Percentiles rank a stretch among this genome's conserved stretches.
Evolutionary conservation across 208 protist species (phyloP).

Genomic region (Crithidia sp.): DNA sequence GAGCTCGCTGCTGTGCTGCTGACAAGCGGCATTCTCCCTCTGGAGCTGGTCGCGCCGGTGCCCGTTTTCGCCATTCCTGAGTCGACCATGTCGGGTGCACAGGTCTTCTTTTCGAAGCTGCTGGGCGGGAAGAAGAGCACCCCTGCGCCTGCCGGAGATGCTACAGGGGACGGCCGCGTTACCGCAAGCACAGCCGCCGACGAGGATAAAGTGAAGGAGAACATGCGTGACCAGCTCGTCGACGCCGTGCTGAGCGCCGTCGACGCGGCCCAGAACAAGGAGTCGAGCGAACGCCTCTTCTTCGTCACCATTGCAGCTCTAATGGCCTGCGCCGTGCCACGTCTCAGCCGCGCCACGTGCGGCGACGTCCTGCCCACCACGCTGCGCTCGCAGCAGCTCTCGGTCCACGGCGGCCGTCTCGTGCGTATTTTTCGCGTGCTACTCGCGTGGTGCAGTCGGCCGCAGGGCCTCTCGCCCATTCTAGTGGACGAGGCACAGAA

Average conservation of each 20-base stretch:
- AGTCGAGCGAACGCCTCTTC: conserved; percentile 56
- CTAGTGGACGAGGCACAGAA: conserved; percentile 58
- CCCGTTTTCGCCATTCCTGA: conserved; percentile 45
- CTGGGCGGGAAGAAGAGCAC: conserved; percentile 34
- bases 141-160: not conserved
- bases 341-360: conserved; percentile 35
- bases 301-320: conserved; percentile 72
- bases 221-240: conserved; percentile 61
- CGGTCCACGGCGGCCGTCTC: conserved; percentile 48
- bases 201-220: conserved; percentile 28
- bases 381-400: conserved; percentile 45
- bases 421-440: conserved; percentile 54
- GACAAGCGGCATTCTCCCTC: conserved; percentile 60
- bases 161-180: not conserved
- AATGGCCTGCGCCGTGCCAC: conserved; percentile 58
- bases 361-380: conserved; percentile 10
- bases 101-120: conserved; percentile 71
- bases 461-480: conserved; percentile 34
- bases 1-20: conserved; percentile 68
- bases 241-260: conserved; percentile 62
- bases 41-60: conserved; percentile 27
- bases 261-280: conserved; percentile 39
- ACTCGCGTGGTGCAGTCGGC: conserved; percentile 49
- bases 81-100: conserved; percentile 36
- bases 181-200: not conserved